Conservation (phyloP, 495 filamentous ascomycete species). For the Daldinia bambusicola region DNA sequence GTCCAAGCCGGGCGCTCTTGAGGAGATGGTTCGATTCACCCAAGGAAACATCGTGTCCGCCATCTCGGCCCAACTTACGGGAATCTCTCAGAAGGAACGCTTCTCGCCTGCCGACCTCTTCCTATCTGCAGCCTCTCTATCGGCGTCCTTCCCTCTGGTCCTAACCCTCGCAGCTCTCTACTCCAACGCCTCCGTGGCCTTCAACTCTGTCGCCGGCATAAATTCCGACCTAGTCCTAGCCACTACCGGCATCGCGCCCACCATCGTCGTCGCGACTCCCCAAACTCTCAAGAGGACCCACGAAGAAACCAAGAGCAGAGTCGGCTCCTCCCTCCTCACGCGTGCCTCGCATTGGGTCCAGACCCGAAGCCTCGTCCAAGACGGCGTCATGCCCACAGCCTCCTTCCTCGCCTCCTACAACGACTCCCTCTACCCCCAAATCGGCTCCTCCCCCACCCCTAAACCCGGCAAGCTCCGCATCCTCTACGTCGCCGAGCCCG, state of each 20-base stretch:
- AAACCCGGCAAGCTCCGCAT: slow-evolving; percentile 80
- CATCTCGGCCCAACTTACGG: slow-evolving; percentile 77
- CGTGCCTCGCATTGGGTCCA: slow-evolving; percentile 70
- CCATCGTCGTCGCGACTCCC: slow-evolving; percentile 82
- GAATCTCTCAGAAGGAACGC: slow-evolving; percentile 77
- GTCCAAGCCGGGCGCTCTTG: slow-evolving; percentile 58
- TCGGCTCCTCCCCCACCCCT: slow-evolving; percentile 61
- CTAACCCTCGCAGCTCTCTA: slow-evolving; percentile 85
- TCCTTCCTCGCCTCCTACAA: slow-evolving; percentile 72
- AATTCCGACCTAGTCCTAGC: slow-evolving; percentile 76
- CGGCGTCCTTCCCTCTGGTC: slow-evolving; percentile 78
- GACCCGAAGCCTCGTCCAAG: slow-evolving; percentile 68
- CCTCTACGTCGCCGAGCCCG: slow-evolving; percentile 71
- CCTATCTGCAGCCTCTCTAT: slow-evolving; percentile 86
- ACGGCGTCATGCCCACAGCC: slow-evolving; percentile 77
- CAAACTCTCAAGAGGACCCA: slow-evolving; percentile 75
- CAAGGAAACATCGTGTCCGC: slow-evolving; percentile 83
- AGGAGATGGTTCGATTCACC: slow-evolving; percentile 80
- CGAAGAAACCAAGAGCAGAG: slow-evolving; percentile 56
- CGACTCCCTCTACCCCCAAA: slow-evolving; percentile 63
- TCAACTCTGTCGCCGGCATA: slow-evolving; percentile 84
- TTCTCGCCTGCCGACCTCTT: slow-evolving; percentile 80
- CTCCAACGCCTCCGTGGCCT: slow-evolving; percentile 83
- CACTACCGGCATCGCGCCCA: slow-evolving; percentile 78
- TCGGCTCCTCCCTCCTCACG: slow-evolving; percentile 61